Evolutionary conservation across 768 basidiomycete genomes (phyloP).

Genomic region (Hypholoma fasciculare): DNA sequence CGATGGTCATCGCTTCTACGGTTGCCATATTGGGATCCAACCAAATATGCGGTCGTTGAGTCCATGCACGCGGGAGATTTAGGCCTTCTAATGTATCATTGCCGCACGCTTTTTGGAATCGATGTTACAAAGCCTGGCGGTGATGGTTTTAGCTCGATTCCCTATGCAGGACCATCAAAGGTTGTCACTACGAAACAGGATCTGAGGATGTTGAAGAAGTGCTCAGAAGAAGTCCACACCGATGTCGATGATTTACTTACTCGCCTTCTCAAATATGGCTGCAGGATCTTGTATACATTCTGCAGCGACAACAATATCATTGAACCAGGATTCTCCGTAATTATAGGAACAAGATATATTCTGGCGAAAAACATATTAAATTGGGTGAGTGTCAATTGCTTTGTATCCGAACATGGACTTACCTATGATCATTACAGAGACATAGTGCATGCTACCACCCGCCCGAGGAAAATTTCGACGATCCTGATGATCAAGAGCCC

Average conservation of each 20-base stretch:
- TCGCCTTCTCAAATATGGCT: background rate
- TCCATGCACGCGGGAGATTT: slow-evolving; percentile 16
- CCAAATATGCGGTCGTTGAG: slow-evolving; percentile 10
- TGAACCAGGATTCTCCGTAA: background rate
- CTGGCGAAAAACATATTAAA: background rate
- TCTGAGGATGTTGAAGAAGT: background rate
- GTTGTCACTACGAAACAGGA: background rate
- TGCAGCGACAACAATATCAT: background rate
- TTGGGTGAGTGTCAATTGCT: background rate
- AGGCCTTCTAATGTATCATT: slow-evolving; percentile 12
- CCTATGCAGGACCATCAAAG: background rate
- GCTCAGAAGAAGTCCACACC: background rate
- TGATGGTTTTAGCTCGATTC: background rate
- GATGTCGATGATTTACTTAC: background rate
- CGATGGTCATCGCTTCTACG: slow-evolving; percentile 10
- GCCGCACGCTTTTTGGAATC: slow-evolving; percentile 10
- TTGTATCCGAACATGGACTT: background rate
- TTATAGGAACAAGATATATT: background rate
- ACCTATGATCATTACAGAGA: background rate
- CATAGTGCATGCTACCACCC: background rate
- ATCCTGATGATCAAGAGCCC: too few species aligned
- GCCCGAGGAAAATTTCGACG: too few species aligned
- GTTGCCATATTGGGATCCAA: slow-evolving; percentile 14
- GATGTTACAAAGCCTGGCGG: slow-evolving; percentile 5
- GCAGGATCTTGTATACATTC: background rate